Base-by-base conservation (phyloP, 176 grass and related monocot species). In the Oryza longistaminata region DNA sequence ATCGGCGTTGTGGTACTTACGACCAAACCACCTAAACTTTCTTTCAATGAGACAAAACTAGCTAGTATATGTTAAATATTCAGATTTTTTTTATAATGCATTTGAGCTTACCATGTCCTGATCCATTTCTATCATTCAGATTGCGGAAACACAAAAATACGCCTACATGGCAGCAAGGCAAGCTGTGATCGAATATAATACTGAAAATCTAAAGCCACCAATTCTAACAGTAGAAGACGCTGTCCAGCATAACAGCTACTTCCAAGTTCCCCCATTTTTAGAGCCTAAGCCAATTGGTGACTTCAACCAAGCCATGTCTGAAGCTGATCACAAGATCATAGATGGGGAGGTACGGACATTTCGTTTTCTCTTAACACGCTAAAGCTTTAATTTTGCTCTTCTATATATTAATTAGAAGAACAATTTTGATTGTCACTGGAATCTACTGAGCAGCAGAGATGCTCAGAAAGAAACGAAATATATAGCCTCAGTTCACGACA, bases 311-410 rank as follows among this genome's bases (percentile, higher is more conserved):
- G 95, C 92, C 79, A 94, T 97, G 95, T 86, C 85, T 62, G 84
- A 93, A 86, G 95, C 95, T 70, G 92, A 97, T 72, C 95, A 97
- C 76, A 95, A 93, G 82, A 93, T 97, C 71, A 48, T 90, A 50
- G 91, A 85, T 24, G 89, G 66, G 31, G 90, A 97, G 91, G 94
- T 93, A 90, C 29, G 19, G 5, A 22, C 4, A 7, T 40, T 40
- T 40, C 1, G 13, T 49, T 49, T 15, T 49, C 46, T 49, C 46
- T 5, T 6, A 55, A 55, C 17, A 19, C 17, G 17, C 16, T 55
- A 55, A 55, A 6, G 52, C 52, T 40, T 40, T 40, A 40, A 40
- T 55, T 55, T 55, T 19, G 14, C 17, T 2, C 1, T 7, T 55
- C 52, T 19, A 55, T 55, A 55, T 55, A 40, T 40, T 40, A 40